Conservation (phyloP, 2,329 filamentous ascomycete species). For the Graphilbum ipis-grandicollis region DNA sequence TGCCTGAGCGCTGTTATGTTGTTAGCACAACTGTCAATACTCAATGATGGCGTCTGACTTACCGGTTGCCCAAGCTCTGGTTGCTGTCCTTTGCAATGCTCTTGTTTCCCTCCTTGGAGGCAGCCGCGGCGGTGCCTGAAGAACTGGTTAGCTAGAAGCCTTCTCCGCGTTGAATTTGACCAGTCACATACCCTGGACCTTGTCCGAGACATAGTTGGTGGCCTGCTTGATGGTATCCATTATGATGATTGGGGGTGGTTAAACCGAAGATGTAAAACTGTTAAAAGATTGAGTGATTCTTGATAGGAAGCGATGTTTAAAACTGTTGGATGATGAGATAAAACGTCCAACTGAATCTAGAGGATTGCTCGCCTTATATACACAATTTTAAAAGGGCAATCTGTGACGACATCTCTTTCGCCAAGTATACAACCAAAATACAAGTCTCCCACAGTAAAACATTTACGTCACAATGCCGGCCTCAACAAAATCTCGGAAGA, state of each 20-base stretch:
- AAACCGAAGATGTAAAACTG: constrained; percentile 4
- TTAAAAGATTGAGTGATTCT: constrained; percentile 6
- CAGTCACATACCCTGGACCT: constrained; percentile 22
- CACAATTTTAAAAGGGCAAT: no score
- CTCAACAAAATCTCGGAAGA: no score
- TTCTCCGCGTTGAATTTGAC: neutral
- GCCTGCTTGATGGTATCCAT: constrained; percentile 30
- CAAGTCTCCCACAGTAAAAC: no score
- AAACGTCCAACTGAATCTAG: neutral
- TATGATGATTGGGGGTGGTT: constrained; percentile 10
- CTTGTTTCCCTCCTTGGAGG: constrained; percentile 46
- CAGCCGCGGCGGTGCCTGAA: constrained; percentile 18
- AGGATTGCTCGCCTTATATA: neutral
- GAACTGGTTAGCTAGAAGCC: constrained; percentile 5
- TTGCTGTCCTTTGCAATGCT: constrained; percentile 36
- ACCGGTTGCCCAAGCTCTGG: constrained; percentile 26
- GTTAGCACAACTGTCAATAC: constrained; percentile 2
- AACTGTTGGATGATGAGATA: neutral
- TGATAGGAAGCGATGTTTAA: no score
- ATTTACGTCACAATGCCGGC: no score
- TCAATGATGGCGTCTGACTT: constrained; percentile 5
- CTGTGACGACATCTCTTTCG: no score
- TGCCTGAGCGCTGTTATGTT: constrained; percentile 12
- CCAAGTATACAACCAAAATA: no score
- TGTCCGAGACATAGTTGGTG: constrained; percentile 43